Conservation (phyloP, 345 rosid species). For the Trapa bicornis region DNA sequence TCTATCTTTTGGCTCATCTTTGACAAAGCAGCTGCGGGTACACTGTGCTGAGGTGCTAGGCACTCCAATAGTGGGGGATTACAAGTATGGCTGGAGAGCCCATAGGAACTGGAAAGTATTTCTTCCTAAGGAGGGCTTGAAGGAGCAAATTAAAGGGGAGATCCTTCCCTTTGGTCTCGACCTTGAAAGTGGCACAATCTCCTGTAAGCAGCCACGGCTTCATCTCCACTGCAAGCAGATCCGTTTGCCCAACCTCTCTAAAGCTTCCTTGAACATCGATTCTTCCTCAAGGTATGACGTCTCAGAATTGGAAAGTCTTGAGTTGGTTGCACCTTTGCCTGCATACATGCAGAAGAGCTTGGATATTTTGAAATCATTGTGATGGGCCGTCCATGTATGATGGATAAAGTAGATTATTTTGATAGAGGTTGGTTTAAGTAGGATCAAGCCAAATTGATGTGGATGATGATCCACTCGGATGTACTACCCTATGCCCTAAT, state of each 20-base stretch:
- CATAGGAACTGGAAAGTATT: constrained; percentile 32
- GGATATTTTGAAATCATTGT: constrained; percentile 28
- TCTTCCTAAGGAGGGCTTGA: constrained; percentile 10
- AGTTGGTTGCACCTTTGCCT: constrained; percentile 76
- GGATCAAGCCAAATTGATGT: no score
- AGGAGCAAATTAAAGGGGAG: constrained; percentile 12
- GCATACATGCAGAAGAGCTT: constrained; percentile 69
- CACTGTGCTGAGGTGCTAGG: constrained; percentile 91
- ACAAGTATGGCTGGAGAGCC: constrained; percentile 81
- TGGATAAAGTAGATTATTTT: no score
- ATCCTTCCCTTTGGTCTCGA: constrained; percentile 52
- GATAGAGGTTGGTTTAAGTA: no score
- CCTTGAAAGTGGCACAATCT: constrained; percentile 59
- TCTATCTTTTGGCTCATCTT: constrained; percentile 1
- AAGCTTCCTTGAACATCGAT: constrained; percentile 30
- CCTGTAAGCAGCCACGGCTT: constrained; percentile 52
- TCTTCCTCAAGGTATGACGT: constrained; percentile 31
- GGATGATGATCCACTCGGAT: no score
- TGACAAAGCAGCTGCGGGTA: constrained; percentile 59
- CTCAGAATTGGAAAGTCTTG: constrained; percentile 32
- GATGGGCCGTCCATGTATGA: not conserved
- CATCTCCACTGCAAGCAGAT: constrained; percentile 89
- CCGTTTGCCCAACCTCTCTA: constrained; percentile 54
- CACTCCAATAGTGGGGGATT: constrained; percentile 91
- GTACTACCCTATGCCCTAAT: no score